Evolutionary conservation across 1,284 basidiomycete species (phyloP).

Genomic region (Cutaneotrichosporon arboriforme): DNA sequence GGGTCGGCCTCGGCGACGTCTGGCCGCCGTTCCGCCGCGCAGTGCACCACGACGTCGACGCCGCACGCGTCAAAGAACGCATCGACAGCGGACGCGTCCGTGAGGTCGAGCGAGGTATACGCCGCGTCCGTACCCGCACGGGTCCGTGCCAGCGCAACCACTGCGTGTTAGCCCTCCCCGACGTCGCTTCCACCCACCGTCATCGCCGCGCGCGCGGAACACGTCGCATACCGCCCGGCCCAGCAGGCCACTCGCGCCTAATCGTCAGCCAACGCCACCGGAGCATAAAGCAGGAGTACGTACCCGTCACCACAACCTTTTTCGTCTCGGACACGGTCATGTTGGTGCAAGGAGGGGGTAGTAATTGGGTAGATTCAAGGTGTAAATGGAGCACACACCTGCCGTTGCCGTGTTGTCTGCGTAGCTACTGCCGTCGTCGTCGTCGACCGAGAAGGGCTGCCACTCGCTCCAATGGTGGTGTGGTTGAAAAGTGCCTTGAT

Average conservation of each 20-base stretch:
- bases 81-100: conserved; percentile 45
- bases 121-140: conserved; percentile 34
- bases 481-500: too few species aligned
- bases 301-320: conserved; percentile 30
- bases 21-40: conserved; percentile 51
- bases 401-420: too few species aligned
- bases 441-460: too few species aligned
- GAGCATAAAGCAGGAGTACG: not conserved
- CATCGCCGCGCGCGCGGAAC: conserved; percentile 32
- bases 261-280: conserved; percentile 5
- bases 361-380: too few species aligned
- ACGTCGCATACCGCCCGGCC: conserved; percentile 47
- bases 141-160: conserved; percentile 47
- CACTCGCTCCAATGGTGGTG: too few species aligned
- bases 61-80: conserved; percentile 41
- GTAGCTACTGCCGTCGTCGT: too few species aligned
- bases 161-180: conserved; percentile 29
- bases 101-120: conserved; percentile 50
- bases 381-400: too few species aligned
- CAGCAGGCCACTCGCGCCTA: conserved; percentile 53
- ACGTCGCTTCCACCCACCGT: too few species aligned
- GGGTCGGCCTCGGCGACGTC: conserved; percentile 49
- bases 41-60: conserved; percentile 51
- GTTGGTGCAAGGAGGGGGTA: too few species aligned
- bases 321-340: conserved; percentile 6